Evolutionary conservation across 2,329 filamentous ascomycete species (phyloP).

Genomic region (Myriosclerotinia curreyana): DNA sequence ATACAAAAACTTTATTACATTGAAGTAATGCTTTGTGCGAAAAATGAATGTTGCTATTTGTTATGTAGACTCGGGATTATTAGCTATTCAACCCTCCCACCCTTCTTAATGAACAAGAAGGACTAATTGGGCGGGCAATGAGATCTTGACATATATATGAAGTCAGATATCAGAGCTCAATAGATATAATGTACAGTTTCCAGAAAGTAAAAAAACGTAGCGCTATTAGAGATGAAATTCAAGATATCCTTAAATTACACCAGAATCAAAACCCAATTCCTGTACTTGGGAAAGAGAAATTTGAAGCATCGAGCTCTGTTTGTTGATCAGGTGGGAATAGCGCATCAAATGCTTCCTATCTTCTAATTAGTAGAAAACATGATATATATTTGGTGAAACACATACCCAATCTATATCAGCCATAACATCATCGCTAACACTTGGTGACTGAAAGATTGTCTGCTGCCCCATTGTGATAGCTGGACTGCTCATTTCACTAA

Average conservation of each 20-base stretch:
- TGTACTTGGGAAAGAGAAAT: background rate
- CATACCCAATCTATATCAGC: conserved; percentile 64
- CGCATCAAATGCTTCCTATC: conserved; percentile 37
- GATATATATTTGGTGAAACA: conserved; percentile 37
- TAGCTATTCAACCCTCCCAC: too few species aligned
- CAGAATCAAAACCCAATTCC: background rate
- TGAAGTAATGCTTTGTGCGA: too few species aligned
- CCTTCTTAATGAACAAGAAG: too few species aligned
- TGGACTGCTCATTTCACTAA: background rate
- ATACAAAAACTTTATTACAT: too few species aligned
- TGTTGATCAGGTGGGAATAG: conserved; percentile 36
- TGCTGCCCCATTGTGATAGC: conserved; percentile 1
- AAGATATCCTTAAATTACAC: background rate
- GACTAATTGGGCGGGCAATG: too few species aligned
- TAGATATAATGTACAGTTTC: background rate
- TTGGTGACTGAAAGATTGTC: background rate
- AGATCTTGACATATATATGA: too few species aligned
- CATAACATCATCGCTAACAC: conserved; percentile 40
- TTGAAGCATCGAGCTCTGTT: conserved; percentile 14
- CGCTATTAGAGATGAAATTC: too few species aligned
- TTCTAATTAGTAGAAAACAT: background rate
- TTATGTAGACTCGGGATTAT: too few species aligned
- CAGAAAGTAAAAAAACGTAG: background rate
- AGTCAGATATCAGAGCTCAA: background rate
- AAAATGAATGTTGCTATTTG: too few species aligned